phyloP scores from a whole-genome alignment of 225 moss, liverwort and hornwort species.

The Takakia lepidozioides region DNA sequence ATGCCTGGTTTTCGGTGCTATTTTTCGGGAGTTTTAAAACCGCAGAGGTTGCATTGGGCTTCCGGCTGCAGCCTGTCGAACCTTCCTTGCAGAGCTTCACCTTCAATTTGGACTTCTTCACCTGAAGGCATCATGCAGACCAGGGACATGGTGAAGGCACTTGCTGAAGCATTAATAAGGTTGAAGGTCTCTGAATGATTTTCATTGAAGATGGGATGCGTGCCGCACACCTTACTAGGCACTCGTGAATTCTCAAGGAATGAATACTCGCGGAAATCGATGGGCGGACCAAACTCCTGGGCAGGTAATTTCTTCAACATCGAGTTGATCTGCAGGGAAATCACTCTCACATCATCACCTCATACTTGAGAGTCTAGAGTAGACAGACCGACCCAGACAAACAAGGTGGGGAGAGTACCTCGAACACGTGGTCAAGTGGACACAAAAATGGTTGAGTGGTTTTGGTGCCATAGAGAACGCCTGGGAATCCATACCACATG shows the following conservation, averaged over 20 bases:
- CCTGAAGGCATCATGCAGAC: constrained; percentile 34
- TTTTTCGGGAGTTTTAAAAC: constrained; percentile 52
- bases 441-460: constrained; percentile 81
- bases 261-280: constrained; percentile 79
- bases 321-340: constrained; percentile 42
- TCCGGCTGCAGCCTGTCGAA: constrained; percentile 36
- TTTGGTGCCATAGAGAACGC: constrained; percentile 59
- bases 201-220: too few species aligned
- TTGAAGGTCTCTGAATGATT: too few species aligned
- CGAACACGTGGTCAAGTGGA: constrained; percentile 96
- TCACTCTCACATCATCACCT: background rate
- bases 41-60: constrained; percentile 26
- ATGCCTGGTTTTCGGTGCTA: constrained; percentile 70
- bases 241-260: constrained; percentile 73
- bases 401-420: too few species aligned
- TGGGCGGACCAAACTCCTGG: constrained; percentile 52
- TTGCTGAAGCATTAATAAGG: too few species aligned
- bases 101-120: constrained; percentile 61
- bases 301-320: constrained; percentile 37
- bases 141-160: too few species aligned
- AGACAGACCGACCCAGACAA: too few species aligned
- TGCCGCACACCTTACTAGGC: constrained; percentile 53
- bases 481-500: constrained; percentile 83
- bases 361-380: too few species aligned
- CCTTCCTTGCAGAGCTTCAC: constrained; percentile 54